Evolutionary conservation across 139 green algal species (phyloP).

Genomic region (Diplosphaera chodatii): DNA sequence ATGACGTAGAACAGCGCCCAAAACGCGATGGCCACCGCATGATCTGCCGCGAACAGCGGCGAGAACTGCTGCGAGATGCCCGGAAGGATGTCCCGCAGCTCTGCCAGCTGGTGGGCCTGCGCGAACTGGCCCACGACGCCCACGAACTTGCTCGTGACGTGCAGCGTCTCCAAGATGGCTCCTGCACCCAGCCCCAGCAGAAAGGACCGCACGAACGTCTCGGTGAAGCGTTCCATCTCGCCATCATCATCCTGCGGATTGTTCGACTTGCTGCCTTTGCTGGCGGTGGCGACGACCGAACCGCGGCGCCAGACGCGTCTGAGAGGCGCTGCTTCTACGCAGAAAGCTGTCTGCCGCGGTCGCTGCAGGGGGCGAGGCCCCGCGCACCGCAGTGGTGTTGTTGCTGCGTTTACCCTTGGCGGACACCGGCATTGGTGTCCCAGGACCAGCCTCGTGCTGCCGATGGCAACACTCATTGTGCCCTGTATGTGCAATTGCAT

Average conservation of each 20-base stretch:
- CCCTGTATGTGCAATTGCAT: too few relatives aligned
- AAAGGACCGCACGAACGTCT: constrained; percentile 50
- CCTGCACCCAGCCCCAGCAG: constrained; percentile 50
- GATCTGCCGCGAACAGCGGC: constrained; percentile 48
- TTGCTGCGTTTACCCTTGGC: too few relatives aligned
- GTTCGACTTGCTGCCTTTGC: too few relatives aligned
- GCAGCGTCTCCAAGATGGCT: constrained; percentile 39
- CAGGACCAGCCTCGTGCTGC: too few relatives aligned
- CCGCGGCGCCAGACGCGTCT: too few relatives aligned
- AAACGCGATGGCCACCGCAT: constrained; percentile 43
- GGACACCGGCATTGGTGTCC: too few relatives aligned
- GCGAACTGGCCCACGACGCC: constrained; percentile 7
- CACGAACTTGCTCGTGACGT: constrained; percentile 39
- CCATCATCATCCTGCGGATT: neutral
- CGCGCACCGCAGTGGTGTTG: too few relatives aligned
- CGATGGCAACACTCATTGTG: too few relatives aligned
- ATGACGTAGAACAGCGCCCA: constrained; percentile 57
- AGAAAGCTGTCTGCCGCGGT: too few relatives aligned
- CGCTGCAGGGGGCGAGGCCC: too few relatives aligned
- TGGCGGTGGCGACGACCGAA: too few relatives aligned
- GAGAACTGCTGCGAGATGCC: constrained; percentile 20
- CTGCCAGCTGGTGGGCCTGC: neutral
- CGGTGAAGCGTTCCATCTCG: constrained; percentile 31
- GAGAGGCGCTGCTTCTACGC: too few relatives aligned
- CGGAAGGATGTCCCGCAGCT: constrained; percentile 7